Evolutionary conservation across 2,329 filamentous ascomycete genomes (phyloP).

Genomic region (Exophiala phaeomuriformis): DNA sequence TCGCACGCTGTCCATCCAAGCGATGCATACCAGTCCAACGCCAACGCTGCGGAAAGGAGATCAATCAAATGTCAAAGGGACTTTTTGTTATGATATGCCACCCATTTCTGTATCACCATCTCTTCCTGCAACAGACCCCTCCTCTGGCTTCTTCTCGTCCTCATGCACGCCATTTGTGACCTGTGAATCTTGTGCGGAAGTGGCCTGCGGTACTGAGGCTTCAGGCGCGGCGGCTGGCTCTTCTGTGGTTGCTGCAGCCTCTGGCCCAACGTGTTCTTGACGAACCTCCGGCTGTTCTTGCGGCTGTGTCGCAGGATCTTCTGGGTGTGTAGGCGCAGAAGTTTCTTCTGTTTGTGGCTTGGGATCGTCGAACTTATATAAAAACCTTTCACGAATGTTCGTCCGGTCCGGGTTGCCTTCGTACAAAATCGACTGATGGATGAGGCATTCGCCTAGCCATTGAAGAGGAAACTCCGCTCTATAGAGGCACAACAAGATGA

Average conservation of each 20-base stretch:
- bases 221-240: neutral
- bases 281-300: neutral
- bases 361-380: conserved; percentile 24
- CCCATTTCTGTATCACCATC: conserved; percentile 24
- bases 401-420: conserved; percentile 26
- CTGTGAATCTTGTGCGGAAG: neutral
- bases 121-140: conserved; percentile 1
- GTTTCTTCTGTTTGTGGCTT: conserved; percentile 12
- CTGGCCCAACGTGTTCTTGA: conserved; percentile 8
- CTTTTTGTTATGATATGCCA: conserved; percentile 14
- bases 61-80: neutral
- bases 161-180: conserved; percentile 14
- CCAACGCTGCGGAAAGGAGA: conserved; percentile 7
- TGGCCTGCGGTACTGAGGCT: neutral
- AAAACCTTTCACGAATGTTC: conserved; percentile 25
- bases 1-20: neutral
- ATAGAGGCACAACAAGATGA: neutral
- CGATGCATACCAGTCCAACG: conserved; percentile 2
- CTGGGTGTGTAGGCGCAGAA: conserved; percentile 4
- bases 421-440: conserved; percentile 26
- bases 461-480: conserved; percentile 27
- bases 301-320: neutral
- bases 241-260: neutral
- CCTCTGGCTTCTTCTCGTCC: conserved; percentile 1
- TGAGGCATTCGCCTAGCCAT: conserved; percentile 28